Percentiles rank a stretch among this genome's conserved stretches.
Evolutionary conservation across 2,329 filamentous ascomycete species (phyloP).

Genomic region (Canariomyces notabilis): DNA sequence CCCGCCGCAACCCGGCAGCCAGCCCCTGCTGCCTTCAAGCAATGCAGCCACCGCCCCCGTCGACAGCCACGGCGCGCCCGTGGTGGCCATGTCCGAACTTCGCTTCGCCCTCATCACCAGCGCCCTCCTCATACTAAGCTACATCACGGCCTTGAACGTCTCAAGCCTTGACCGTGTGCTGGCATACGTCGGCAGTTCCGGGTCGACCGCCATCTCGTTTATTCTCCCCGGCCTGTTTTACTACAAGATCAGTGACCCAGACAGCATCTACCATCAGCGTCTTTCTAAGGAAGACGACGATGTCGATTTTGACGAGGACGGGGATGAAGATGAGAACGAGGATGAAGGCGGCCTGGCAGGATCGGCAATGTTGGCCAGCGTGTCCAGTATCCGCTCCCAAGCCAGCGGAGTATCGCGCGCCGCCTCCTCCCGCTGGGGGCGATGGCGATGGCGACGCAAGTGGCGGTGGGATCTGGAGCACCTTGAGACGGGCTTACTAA

Average conservation of each 20-base stretch:
- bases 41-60: constrained; percentile 27
- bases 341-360: constrained; percentile 27
- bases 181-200: constrained; percentile 91
- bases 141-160: constrained; percentile 85
- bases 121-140: constrained; percentile 74
- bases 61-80: constrained; percentile 48
- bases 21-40: constrained; percentile 39
- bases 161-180: constrained; percentile 84
- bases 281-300: constrained; percentile 90
- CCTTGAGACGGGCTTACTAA: constrained; percentile 60
- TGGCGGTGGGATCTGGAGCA: constrained; percentile 58
- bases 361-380: constrained; percentile 40
- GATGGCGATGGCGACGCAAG: constrained; percentile 52
- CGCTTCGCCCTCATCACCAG: constrained; percentile 90
- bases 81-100: constrained; percentile 70
- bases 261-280: constrained; percentile 79
- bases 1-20: constrained; percentile 36
- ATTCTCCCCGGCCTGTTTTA: constrained; percentile 96
- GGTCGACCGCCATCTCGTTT: constrained; percentile 92
- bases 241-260: constrained; percentile 93
- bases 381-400: constrained; percentile 40
- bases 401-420: constrained; percentile 36
- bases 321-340: constrained; percentile 45
- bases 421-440: constrained; percentile 30
- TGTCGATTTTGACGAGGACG: constrained; percentile 40